Base-by-base conservation (phyloP, 2,329 filamentous ascomycete genomes). In the Botrytis tulipae region DNA sequence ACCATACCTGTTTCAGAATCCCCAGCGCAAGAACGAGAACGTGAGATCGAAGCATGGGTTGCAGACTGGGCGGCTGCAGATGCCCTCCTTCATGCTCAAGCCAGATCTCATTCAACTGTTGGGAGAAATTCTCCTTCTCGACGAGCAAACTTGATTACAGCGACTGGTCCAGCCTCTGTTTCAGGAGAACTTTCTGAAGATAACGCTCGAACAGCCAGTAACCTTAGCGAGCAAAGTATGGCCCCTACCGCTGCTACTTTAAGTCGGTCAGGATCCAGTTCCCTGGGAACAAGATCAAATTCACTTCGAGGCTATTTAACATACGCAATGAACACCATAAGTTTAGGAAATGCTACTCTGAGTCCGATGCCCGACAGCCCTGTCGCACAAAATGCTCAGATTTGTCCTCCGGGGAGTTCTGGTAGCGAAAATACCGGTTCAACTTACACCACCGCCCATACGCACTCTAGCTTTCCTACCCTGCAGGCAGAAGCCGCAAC, bases 21-120 rank as follows among this genome's bases (percentile, higher is more conserved):
- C 66, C 73, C 76, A 14, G 78, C 78, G 22, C 76, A 73, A 57
- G 79, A 79, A 42, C 78, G 80, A 18, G 78, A 81, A 62, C 76
- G 78, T 35, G 80, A 82, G 62, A 79, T 82, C 20, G 76, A 80
- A 51, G 78, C 81, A 78, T 82, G 81, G 81, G 79, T 82, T n/a
- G 74, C 78, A 12, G 81, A 82, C 70, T 82, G 81, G 81, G 81
- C 80, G 2, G 79, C 78, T 12, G 81, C 80, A 25, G 80, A 81
- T 75, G 77, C 78, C 10, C 74, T 81, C 4, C 74, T 82, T 40
- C 77, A 76, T 32, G 75, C 79, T 8, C 80, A 80, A 74, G 74
- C 76, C 18, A 75, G 74, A n/a, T 74, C 74, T 22, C 78, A 80
- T 54, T 81, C 80, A 12, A 73, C 73, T 25, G 73, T 76, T 18